phyloP scores from a whole-genome alignment of 164 flowering plant species.

The Brasenia schreberi region DNA sequence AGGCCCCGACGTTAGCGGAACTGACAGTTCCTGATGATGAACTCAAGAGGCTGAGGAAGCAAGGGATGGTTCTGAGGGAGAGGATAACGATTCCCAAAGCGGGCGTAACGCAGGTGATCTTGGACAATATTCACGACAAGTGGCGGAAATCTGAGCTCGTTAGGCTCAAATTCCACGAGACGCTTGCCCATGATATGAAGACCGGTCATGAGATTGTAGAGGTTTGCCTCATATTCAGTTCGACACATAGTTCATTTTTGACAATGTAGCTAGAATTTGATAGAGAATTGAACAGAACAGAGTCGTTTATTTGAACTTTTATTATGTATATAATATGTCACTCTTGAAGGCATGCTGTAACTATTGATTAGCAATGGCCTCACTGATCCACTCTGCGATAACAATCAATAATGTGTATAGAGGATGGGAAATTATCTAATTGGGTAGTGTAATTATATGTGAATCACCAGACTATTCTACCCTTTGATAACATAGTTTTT shows the following conservation, averaged over 20 bases:
- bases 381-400: no score
- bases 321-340: neutral
- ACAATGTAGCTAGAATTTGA: neutral
- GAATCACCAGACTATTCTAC: no score
- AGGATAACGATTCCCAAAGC: conserved; percentile 84
- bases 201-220: conserved; percentile 84
- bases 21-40: conserved; percentile 74
- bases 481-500: no score
- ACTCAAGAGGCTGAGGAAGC: conserved; percentile 68
- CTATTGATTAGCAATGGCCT: no score
- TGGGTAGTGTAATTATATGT: no score
- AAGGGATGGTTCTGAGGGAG: conserved; percentile 69
- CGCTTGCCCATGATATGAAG: conserved; percentile 78
- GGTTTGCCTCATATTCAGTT: conserved; percentile 22
- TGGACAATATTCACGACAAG: conserved; percentile 70
- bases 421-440: no score
- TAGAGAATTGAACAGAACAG: neutral
- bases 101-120: conserved; percentile 62
- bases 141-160: conserved; percentile 91
- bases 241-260: neutral
- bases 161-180: conserved; percentile 89
- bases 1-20: conserved; percentile 79
- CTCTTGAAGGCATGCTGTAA: no score
- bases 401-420: no score
- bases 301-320: no score